Base-by-base conservation (phyloP, 352 stramenopile genomes). In the Globisporangium polare region DNA sequence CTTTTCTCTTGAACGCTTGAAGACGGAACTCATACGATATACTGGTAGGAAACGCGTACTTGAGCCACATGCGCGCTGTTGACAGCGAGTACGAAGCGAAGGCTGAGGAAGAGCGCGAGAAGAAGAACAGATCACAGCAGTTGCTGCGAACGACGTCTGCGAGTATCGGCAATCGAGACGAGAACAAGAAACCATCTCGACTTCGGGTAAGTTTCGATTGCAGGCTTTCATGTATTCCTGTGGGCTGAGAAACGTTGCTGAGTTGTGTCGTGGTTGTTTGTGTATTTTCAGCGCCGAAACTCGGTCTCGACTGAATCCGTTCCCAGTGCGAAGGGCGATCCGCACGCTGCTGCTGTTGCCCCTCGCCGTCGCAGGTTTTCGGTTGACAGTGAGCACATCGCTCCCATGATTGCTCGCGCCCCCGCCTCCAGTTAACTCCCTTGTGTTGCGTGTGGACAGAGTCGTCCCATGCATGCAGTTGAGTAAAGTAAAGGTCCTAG, bases 1-100 rank as follows among this genome's bases (percentile, higher is more conserved):
- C 8, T 10, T 41, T 17, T 41, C 18, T 41, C 47, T n/a, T 51
- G 1, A 5, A 27, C 20, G 17, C 0, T 27, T 49, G 35, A 17
- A 37, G 1, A 6, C 9, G n/a, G n/a, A 33, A 1, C 6, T 57
- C 4, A 17, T 17, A 18, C 37, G 2, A n/a, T 7, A 43, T 43
- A n/a, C 3, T 5, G 13, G 6, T 59, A 83, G 74, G 70, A 3
- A 31, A 68, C 6, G 58, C 64, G 29, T 83, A 83, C 37, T 63
- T 83, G 51, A 67, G 69, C 26, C 56, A 61, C 12, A 78, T 83
- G 70, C 59, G 47, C 2, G 35, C 24, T 1, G 54, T 57, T 9
- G 66, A 78, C 52, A 39, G 46, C 42, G 67, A 65, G 29, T 43
- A 68, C 42, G 71, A 69, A 35, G 58, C 64, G 22, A 64, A 60